Evolutionary conservation across 129 eudicot species (phyloP), one percentile per base, ranked within the genome.

Genomic region (Ambrosia artemisiifolia): DNA sequence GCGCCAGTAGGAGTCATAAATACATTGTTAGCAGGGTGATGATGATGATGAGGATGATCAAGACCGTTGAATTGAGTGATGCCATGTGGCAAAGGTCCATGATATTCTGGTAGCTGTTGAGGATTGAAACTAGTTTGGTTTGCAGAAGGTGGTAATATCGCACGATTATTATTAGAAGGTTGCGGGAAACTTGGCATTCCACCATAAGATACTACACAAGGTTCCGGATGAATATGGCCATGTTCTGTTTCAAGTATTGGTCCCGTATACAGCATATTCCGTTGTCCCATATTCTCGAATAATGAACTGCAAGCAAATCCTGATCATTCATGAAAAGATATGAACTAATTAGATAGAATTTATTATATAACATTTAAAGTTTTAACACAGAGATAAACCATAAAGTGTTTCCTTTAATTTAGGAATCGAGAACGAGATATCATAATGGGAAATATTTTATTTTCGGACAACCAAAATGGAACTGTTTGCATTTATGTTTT

Each of bases 251-350:
- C 91, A 32, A 62, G 76, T 63, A 88, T 86, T 66, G 85, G 89
- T 73, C 83, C 79, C 72, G 70, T 83, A 78, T 84, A 88, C 20
- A 68, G 47, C 85, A 82, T 88, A 71, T 86, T 88, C 51, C 91
- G 84, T 67, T 88, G 96, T 60, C 92, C 92, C 96, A 92, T 91
- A 60, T 70, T 78, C 53, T 69, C 32, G 43, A 32, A 66, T 64
- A 64, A 56, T 40, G 24, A 61, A 11, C 61, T 69, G 83, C 70
- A n/a, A 71, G 28, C 7, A 57, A 63, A 76, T 71, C 84, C 96
- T 90, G 81, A 30, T 68, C 30, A 72, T 60, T 63, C 40, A 17
- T 28, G 38, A 71, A 80, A 7, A 5, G n/a, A 40, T 0, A 59
- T 5, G 42, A 38, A 38, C 43, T 6, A 0, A 59, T 32, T 32